A percentile compares a stretch with the other conserved stretches of the same genome.
These are phyloP conservation scores for Yarrowia bubula DNA, from an alignment of 805 yeast species.

Conservation along the genomic window DNA sequence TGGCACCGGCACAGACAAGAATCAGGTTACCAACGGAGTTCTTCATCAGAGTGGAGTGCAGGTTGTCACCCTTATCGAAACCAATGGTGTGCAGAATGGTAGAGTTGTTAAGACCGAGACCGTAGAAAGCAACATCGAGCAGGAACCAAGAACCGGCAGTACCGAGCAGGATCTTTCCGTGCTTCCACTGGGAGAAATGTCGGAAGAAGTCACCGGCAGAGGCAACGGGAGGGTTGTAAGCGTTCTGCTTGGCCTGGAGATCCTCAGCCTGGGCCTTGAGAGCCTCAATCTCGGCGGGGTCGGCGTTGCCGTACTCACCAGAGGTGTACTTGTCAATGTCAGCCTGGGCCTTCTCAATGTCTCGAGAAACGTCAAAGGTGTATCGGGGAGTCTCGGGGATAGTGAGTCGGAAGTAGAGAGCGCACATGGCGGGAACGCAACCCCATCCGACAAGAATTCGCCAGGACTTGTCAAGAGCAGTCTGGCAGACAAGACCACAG, in stretches of 20 bases:
- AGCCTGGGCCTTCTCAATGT: constrained; percentile 40
- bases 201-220: constrained; percentile 66
- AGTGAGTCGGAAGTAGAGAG: constrained; percentile 84
- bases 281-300: constrained; percentile 44
- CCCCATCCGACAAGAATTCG: constrained; percentile 87
- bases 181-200: constrained; percentile 85
- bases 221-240: constrained; percentile 63
- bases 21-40: constrained; percentile 81
- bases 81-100: constrained; percentile 51
- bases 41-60: constrained; percentile 52
- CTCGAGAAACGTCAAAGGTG: constrained; percentile 67
- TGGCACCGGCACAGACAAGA: constrained; percentile 86
- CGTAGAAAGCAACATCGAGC: constrained; percentile 63
- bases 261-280: constrained; percentile 53
- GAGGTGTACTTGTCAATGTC: constrained; percentile 46
- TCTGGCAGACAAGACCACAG: constrained; percentile 66
- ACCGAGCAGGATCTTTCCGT: constrained; percentile 67
- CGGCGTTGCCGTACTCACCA: constrained; percentile 55
- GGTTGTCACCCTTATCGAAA: constrained; percentile 62
- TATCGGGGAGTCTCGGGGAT: constrained; percentile 95
- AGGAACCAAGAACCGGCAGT: constrained; percentile 61
- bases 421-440: constrained; percentile 80
- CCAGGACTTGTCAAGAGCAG: constrained; percentile 93
- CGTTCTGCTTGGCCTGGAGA: constrained; percentile 49
- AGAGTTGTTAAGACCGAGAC: constrained; percentile 56